Evolutionary conservation across 192 early-diverging fungal species (phyloP).

Genomic region (Coemansia javaensis): DNA sequence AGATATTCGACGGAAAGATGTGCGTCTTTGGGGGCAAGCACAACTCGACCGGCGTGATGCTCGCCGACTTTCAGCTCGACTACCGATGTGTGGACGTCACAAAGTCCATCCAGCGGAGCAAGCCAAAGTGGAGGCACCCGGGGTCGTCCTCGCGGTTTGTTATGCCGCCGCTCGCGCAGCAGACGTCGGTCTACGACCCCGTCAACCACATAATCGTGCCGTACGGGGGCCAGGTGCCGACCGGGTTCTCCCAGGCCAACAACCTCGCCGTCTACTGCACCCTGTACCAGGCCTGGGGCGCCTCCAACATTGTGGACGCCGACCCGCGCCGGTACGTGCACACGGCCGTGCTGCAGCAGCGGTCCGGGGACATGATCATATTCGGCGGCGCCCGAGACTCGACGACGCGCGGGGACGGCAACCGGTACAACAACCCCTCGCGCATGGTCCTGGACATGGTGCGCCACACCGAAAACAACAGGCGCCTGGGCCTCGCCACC

Average conservation of each 20-base stretch:
- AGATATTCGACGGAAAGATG: constrained; percentile 36
- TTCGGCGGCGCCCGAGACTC: constrained; percentile 39
- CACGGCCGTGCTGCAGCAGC: constrained; percentile 29
- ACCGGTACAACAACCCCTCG: constrained; percentile 23
- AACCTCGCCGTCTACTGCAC: constrained; percentile 28
- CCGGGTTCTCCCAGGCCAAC: constrained; percentile 27
- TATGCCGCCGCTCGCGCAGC: constrained; percentile 46
- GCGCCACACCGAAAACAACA: constrained; percentile 2
- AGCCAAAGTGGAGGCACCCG: constrained; percentile 25
- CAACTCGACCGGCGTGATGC: constrained; percentile 1
- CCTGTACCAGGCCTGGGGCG: constrained; percentile 40
- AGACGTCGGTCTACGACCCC: constrained; percentile 39
- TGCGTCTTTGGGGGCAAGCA: constrained; percentile 44
- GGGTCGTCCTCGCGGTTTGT: constrained; percentile 42
- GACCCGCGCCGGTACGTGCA: constrained; percentile 34
- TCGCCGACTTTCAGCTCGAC: constrained; percentile 29
- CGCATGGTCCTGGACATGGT: constrained; percentile 34
- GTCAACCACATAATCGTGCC: constrained; percentile 33
- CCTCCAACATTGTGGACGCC: constrained; percentile 22
- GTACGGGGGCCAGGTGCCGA: constrained; percentile 33
- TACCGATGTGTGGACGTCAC: constrained; percentile 39
- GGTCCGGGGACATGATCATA: constrained; percentile 38
- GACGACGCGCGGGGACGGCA: constrained; percentile 16
- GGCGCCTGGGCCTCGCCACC: not conserved
- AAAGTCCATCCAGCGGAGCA: constrained; percentile 13